Conservation (phyloP, 345 rosid genomes). For the Arabidopsis arenosa region DNA sequence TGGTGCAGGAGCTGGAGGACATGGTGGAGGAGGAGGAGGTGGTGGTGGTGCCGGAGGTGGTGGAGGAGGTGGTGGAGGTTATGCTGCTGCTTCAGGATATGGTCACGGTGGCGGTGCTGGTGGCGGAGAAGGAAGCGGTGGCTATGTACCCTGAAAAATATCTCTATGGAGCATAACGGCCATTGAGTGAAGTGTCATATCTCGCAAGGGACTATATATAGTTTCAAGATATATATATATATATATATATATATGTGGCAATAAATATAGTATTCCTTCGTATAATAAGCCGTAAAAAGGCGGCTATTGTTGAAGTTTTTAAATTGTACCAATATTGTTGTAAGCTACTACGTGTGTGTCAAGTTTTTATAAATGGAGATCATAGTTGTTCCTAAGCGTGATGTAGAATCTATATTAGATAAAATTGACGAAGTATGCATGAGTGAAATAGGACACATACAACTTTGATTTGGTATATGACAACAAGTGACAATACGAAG, state of each 20-base stretch:
- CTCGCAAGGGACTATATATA: constrained; percentile 15
- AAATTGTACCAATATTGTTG: constrained; percentile 30
- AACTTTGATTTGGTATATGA: too few species aligned
- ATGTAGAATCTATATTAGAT: not conserved
- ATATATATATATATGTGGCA: constrained; percentile 19
- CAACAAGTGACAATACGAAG: too few species aligned
- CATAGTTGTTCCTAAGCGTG: not conserved
- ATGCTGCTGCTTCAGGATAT: constrained; percentile 40
- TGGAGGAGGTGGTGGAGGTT: constrained; percentile 47
- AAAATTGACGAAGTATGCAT: too few species aligned
- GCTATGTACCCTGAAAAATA: constrained; percentile 31
- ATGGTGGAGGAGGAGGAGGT: constrained; percentile 45
- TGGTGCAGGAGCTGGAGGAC: constrained; percentile 43
- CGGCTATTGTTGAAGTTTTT: constrained; percentile 29
- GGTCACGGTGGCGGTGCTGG: constrained; percentile 46
- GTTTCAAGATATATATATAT: not conserved
- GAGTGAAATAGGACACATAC: too few species aligned
- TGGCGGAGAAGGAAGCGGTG: constrained; percentile 45
- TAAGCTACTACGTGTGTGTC: constrained; percentile 28
- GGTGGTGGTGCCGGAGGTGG: constrained; percentile 48
- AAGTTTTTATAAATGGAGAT: constrained; percentile 24
- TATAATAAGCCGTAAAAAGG: constrained; percentile 36
- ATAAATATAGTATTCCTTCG: not conserved
- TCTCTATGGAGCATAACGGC: constrained; percentile 8
- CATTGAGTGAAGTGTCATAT: constrained; percentile 23